These are phyloP conservation scores for Celoporthe dispersa DNA, from an alignment of 2,329 filamentous ascomycete species.

Conservation along the genomic window DNA sequence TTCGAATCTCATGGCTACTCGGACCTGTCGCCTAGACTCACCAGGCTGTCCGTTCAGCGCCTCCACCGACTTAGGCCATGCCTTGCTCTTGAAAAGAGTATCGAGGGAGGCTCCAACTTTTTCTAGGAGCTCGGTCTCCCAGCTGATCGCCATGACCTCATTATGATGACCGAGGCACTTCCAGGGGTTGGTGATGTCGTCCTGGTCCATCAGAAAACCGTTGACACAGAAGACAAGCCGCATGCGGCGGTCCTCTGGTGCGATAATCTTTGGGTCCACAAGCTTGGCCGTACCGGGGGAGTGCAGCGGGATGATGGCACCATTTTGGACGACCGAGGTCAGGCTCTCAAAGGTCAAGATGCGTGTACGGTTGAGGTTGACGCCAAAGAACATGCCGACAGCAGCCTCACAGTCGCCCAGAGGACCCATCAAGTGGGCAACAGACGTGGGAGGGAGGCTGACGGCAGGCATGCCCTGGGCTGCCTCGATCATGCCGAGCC, in stretches of 20 bases:
- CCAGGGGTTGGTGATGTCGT: slow-evolving; percentile 81
- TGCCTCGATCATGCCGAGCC: slow-evolving; percentile 78
- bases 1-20: background rate
- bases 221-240: slow-evolving; percentile 82
- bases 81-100: slow-evolving; percentile 75
- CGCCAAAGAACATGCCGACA: slow-evolving; percentile 86
- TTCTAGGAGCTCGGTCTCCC: slow-evolving; percentile 77
- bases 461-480: slow-evolving; percentile 52
- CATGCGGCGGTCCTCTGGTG: slow-evolving; percentile 67
- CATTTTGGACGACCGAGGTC: slow-evolving; percentile 83
- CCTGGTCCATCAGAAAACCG: slow-evolving; percentile 76
- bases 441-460: slow-evolving; percentile 73
- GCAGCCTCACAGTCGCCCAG: slow-evolving; percentile 79
- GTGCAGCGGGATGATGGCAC: slow-evolving; percentile 76
- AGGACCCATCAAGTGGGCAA: slow-evolving; percentile 78
- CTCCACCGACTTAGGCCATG: slow-evolving; percentile 73
- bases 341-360: slow-evolving; percentile 89
- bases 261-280: slow-evolving; percentile 54
- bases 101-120: slow-evolving; percentile 80
- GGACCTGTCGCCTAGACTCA: slow-evolving; percentile 40
- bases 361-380: slow-evolving; percentile 84
- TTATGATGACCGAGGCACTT: slow-evolving; percentile 70
- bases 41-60: slow-evolving; percentile 52
- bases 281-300: slow-evolving; percentile 44
- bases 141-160: slow-evolving; percentile 83